Evolutionary conservation across 345 rosid genomes (phyloP).

Genomic region (Lepidium didymum): DNA sequence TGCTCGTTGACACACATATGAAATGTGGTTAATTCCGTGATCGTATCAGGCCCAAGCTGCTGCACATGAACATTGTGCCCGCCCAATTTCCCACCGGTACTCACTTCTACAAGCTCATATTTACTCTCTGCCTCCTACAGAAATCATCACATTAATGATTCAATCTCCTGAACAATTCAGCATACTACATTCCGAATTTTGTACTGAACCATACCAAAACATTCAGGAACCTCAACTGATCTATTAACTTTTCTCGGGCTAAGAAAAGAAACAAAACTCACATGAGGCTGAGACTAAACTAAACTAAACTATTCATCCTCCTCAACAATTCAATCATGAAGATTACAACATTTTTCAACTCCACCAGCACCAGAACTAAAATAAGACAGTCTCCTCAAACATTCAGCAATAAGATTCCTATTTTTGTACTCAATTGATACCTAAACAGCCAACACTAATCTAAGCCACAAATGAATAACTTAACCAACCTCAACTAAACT

Average conservation of each 20-base stretch:
- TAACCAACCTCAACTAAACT: neutral
- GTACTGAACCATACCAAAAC: neutral
- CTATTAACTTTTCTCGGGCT: neutral
- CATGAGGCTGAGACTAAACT: neutral
- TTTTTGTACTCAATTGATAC: neutral
- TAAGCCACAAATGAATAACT: neutral
- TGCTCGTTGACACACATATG: slow-evolving; percentile 67
- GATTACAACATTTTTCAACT: neutral
- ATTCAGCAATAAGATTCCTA: neutral
- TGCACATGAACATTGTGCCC: slow-evolving; percentile 89
- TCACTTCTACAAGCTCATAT: slow-evolving; percentile 82
- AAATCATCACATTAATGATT: neutral
- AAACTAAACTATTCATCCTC: neutral
- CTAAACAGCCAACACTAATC: neutral
- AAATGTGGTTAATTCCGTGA: slow-evolving; percentile 73
- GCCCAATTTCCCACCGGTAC: slow-evolving; percentile 88
- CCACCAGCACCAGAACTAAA: neutral
- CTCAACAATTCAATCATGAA: neutral
- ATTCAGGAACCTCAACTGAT: neutral
- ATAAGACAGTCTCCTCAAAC: neutral
- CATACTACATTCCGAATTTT: neutral
- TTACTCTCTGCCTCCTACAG: slow-evolving; percentile 64
- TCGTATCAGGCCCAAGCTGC: slow-evolving; percentile 79
- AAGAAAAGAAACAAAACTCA: neutral
- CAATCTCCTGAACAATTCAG: neutral